phyloP scores from a whole-genome alignment of 2,329 filamentous ascomycete species.

The Rhinocladiella mackenziei region DNA sequence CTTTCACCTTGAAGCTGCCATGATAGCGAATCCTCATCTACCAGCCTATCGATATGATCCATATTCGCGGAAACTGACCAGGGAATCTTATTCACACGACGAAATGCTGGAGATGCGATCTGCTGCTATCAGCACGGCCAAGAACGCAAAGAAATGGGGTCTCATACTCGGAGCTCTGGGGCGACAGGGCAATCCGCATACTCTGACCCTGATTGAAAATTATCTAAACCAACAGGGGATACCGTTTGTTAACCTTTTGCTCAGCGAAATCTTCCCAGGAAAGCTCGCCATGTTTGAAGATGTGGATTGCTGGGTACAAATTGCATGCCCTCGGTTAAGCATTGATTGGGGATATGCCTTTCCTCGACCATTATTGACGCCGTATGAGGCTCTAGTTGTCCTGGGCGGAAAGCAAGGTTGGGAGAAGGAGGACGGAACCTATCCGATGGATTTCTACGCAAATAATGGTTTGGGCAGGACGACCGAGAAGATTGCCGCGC shows the following conservation, averaged over 20 bases:
- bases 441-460: slow-evolving; percentile 98
- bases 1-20: slow-evolving; percentile 95
- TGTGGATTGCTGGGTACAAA: slow-evolving; percentile 97
- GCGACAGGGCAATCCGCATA: slow-evolving; percentile 92
- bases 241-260: slow-evolving; percentile 75
- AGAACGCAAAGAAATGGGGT: slow-evolving; percentile 81
- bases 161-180: slow-evolving; percentile 90
- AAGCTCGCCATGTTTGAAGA: slow-evolving; percentile 91
- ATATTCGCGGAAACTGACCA: slow-evolving; percentile 85
- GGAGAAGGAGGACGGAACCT: slow-evolving; percentile 60
- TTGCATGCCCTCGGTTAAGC: slow-evolving; percentile 91
- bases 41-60: slow-evolving; percentile 96
- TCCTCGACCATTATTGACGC: slow-evolving; percentile 78
- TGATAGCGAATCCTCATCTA: slow-evolving; percentile 93
- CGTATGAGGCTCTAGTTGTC: slow-evolving; percentile 92
- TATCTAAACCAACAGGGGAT: slow-evolving; percentile 68
- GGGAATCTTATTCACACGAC: slow-evolving; percentile 85
- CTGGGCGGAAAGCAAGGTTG: slow-evolving; percentile 73
- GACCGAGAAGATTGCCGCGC: slow-evolving; percentile 42
- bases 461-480: slow-evolving; percentile 85
- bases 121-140: slow-evolving; percentile 71
- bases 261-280: slow-evolving; percentile 94
- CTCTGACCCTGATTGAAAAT: slow-evolving; percentile 78
- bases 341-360: slow-evolving; percentile 99
- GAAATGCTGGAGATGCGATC: slow-evolving; percentile 81